Base-by-base conservation (phyloP, 1,284 basidiomycete genomes). In the Sutorius eximius region DNA sequence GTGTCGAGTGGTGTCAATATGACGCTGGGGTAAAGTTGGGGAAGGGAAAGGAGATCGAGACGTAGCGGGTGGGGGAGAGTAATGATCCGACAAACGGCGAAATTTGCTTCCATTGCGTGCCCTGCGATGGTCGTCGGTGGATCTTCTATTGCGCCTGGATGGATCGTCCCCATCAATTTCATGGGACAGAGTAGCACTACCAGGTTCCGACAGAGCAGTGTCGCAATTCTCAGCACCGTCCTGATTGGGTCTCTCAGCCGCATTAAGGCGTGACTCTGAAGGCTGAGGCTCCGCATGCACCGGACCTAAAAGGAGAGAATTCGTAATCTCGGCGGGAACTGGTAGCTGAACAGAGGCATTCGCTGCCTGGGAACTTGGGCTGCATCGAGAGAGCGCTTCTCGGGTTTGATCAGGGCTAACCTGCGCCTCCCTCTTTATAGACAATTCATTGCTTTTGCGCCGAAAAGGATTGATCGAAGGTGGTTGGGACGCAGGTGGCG, bases 251-350 rank as follows among this genome's bases (percentile, higher is more conserved):
- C 30, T 51, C 43, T 58, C 56, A 22, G 36, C 27, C 16, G 27
- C 5, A 51, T 49, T 29, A 33, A 29, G 9, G 15, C 6, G 52
- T 34, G 42, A 30, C 27, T 50, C 54, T 22, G 22, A 30, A 20
- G 34, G 24, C n/a, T 53, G 61, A 41, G 44, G 24, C 27, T 56
- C 55, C 27, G 45, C 22, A 36, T 67, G 50, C 34, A 52, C 49
- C 18, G 38, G 51, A 22, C 45, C 32, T 15, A 57, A 48, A 22
- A 55, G 56, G 55, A 56, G 57, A 13, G 66, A 59, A 40, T 51
- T 51, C 16, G 37, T 27, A 18, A 41, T 22, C 38, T 62, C 56
- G 24, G 36, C 2, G 13, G 52, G 41, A 37, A 20, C 37, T 43
- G 50, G 52, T 16, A 33, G 33, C 29, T 52, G 52, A 12, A 43